A percentile compares a stretch with the other conserved stretches of the same genome.
phyloP scores from a whole-genome alignment of 208 protist species.

The Crithidia thermophila region DNA sequence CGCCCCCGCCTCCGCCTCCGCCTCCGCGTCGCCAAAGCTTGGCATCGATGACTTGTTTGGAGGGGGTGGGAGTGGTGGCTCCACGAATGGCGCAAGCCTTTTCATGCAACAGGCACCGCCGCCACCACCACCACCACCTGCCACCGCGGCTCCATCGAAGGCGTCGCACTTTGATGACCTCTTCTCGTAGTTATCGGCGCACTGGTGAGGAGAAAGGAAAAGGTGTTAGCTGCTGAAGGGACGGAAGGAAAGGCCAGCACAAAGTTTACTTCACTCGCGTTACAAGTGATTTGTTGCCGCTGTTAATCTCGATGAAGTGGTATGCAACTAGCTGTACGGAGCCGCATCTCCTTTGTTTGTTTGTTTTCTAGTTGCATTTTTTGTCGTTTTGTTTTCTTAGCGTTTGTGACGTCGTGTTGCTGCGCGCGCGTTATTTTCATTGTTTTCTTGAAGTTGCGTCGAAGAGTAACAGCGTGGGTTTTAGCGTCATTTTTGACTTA shows the following conservation, averaged over 20 bases:
- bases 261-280: too few relatives aligned
- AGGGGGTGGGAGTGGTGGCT: background rate
- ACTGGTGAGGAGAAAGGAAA: background rate
- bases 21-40: background rate
- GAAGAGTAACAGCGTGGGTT: background rate
- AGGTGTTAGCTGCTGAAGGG: background rate
- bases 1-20: background rate
- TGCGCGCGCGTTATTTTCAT: too few relatives aligned
- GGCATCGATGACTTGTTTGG: slow-evolving; percentile 38
- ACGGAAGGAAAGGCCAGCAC: background rate
- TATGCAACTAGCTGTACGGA: too few relatives aligned
- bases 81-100: background rate
- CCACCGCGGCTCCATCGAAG: background rate
- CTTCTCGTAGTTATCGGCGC: slow-evolving; percentile 1
- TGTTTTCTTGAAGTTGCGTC: too few relatives aligned
- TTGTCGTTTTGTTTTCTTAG: too few relatives aligned
- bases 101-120: too few relatives aligned
- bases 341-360: too few relatives aligned
- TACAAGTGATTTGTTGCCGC: too few relatives aligned
- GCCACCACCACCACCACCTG: background rate
- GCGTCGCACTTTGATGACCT: slow-evolving; percentile 12
- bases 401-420: too few relatives aligned
- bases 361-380: too few relatives aligned
- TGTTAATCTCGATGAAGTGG: too few relatives aligned
- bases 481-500: background rate